These are phyloP conservation scores for Ceriops zippeliana DNA, from an alignment of 345 rosid species.

Conservation along the genomic window DNA sequence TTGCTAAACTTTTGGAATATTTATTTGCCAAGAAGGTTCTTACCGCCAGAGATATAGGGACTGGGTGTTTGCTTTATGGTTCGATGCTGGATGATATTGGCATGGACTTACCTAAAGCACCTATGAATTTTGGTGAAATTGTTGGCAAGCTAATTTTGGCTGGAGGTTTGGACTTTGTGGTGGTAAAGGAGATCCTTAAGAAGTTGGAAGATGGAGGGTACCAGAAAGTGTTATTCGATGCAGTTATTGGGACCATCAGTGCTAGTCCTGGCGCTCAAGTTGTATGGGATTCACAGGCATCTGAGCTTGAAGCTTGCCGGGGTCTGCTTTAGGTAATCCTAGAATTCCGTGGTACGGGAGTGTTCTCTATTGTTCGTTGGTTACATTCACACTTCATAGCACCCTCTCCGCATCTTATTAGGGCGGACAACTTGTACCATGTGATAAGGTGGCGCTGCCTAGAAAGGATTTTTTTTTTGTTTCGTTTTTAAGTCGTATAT, in stretches of 20 bases:
- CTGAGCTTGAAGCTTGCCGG: slow-evolving; percentile 56
- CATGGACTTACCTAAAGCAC: slow-evolving; percentile 83
- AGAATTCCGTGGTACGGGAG: background rate
- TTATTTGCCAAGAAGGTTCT: slow-evolving; percentile 46
- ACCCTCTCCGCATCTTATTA: slow-evolving; percentile 10
- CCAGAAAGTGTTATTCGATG: slow-evolving; percentile 54
- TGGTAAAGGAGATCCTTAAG: slow-evolving; percentile 55
- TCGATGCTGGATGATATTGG: slow-evolving; percentile 75
- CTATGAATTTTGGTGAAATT: slow-evolving; percentile 67
- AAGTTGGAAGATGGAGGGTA: slow-evolving; percentile 60
- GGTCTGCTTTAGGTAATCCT: slow-evolving; percentile 33
- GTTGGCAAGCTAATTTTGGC: slow-evolving; percentile 57
- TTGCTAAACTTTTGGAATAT: slow-evolving; percentile 45
- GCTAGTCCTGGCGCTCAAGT: slow-evolving; percentile 37
- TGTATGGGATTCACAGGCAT: slow-evolving; percentile 49
- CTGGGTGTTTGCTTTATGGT: slow-evolving; percentile 68
- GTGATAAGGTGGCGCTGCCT: slow-evolving; percentile 30
- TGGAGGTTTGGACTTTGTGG: slow-evolving; percentile 46
- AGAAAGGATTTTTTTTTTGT: slow-evolving; percentile 21
- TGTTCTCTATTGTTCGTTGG: slow-evolving; percentile 14
- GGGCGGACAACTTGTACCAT: slow-evolving; percentile 37
- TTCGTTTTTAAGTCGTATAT: slow-evolving; percentile 36
- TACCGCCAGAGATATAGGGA: slow-evolving; percentile 43
- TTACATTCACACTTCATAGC: slow-evolving; percentile 3
- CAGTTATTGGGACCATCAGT: slow-evolving; percentile 38